Evolutionary conservation across 352 stramenopile species (phyloP).

Genomic region (Blastocystis sp.): DNA sequence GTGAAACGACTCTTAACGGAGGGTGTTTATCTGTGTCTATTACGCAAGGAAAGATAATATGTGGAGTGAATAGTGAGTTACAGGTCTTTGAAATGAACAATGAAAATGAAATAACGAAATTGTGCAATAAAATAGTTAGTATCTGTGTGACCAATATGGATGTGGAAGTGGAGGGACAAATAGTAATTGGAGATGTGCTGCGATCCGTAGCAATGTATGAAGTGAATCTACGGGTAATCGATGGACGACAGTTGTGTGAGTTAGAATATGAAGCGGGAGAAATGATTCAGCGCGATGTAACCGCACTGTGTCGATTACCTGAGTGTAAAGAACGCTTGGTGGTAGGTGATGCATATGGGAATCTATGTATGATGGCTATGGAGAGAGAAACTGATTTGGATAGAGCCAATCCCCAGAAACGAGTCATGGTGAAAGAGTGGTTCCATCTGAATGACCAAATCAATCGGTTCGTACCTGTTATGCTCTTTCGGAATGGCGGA

Average conservation of each 20-base stretch:
- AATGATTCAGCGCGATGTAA: background rate
- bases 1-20: background rate
- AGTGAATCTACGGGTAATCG: background rate
- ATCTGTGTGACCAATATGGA: background rate
- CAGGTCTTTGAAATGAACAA: slow-evolving; percentile 24
- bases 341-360: slow-evolving; percentile 32
- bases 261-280: background rate
- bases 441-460: slow-evolving; percentile 46
- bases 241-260: background rate
- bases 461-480: background rate
- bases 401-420: background rate
- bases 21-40: background rate
- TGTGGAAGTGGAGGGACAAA: background rate
- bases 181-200: slow-evolving; percentile 9
- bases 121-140: background rate
- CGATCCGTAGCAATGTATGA: background rate
- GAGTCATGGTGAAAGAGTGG: background rate
- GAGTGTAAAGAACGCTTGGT: background rate
- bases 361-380: background rate
- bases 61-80: background rate
- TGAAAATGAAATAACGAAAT: background rate
- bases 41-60: background rate
- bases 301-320: background rate
- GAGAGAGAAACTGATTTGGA: slow-evolving; percentile 7
- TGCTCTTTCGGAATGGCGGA: background rate